Base-by-base conservation (phyloP, 2,329 filamentous ascomycete species). In the Alternaria metachromatica region DNA sequence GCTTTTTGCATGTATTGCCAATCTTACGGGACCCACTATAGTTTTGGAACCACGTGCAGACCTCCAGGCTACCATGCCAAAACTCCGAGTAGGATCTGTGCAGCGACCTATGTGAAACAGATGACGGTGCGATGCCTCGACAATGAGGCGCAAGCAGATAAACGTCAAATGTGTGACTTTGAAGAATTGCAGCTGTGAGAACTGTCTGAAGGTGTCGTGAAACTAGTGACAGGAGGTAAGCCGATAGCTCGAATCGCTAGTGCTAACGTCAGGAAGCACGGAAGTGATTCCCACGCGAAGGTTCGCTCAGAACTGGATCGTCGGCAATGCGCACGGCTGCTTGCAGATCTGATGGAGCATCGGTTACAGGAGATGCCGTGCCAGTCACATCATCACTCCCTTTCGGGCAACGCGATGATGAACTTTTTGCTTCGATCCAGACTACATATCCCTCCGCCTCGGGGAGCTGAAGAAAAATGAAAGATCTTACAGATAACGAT, bases 1-100 rank as follows among this genome's bases (percentile, higher is more conserved):
- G 41, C 49, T 30, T 46, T 63, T 51, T 43, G 58, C 55, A 45
- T 56, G 57, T 68, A 68, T 70, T 67, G 67, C 46, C 66, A 70
- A 70, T 70, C 54, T 70, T 58, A 66, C 44, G 15, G 46, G 67
- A 46, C 58, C 61, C 63, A 64, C 62, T 48, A 49, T 33, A 28
- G 43, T 51, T 60, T 59, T 46, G 55, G 43, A 49, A 49, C 58
- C 54, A 55, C 51, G 51, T 49, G 43, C 62, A 23, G 33, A 33
- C 15, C 55, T 18, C 30, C 12, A 26, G 28, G 11, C 43, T 58
- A 21, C 37, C 44, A 58, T 49, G 20, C 26, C 41, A 37, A 57
- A 44, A 54, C 59, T 51, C 13, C 48, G 46, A 48, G 54, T 37
- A 13, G 20, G n/a, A 48, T 37, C 46, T 45, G 50, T 56, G 55